Evolutionary conservation across 208 protist genomes (phyloP), one percentile per base, ranked within the genome.

Genomic region (Leishmania lainsoni): DNA sequence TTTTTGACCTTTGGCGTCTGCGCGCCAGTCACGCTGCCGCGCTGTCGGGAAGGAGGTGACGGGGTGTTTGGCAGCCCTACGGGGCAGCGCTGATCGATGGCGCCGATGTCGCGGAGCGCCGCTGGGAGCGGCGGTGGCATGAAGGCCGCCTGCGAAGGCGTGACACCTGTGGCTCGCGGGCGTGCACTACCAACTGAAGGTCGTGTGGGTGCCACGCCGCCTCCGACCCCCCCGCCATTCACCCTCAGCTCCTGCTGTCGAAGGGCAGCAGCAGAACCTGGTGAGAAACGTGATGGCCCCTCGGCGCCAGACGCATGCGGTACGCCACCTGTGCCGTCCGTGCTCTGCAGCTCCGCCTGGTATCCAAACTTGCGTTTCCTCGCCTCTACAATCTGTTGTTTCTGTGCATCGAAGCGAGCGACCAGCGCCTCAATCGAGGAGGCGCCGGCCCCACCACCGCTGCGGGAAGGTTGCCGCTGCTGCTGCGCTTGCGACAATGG

Each of bases 401-500:
- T 94, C 52, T 86, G 84, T 26, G 71, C 79, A 66, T 94, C 91
- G 63, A 91, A 94, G 42, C 80, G 75, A 20, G 87, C 79, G 65
- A 94, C 83, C 45, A 94, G 76, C 20, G 84, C 82, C 1, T 80
- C 80, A 42, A 94, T 85, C 5, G 89, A 84, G 4, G 83, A 35
- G 56, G 52, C 32, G n/a, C 51, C 68, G n/a, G 58, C 51, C 22
- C 42, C 68, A 16, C 68, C 42, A 48, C 39, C 35, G 5, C 66
- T 5, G 29, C 29, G 17, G 39, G 12, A 20, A 39, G 70, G 48
- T 10, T 52, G 26, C 48, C 3, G 70, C 12, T 75, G 45, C 48
- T 2, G 70, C 48, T 35, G 70, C 48, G 39, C 45, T 56, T 49
- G 42, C 26, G n/a, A 35, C 16, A 54, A 54, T 5, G 75, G 49